A percentile compares a stretch with the other conserved stretches of the same genome.
Conservation (phyloP, 2,329 filamentous ascomycete species). For the Xylariaceae sp. region DNA sequence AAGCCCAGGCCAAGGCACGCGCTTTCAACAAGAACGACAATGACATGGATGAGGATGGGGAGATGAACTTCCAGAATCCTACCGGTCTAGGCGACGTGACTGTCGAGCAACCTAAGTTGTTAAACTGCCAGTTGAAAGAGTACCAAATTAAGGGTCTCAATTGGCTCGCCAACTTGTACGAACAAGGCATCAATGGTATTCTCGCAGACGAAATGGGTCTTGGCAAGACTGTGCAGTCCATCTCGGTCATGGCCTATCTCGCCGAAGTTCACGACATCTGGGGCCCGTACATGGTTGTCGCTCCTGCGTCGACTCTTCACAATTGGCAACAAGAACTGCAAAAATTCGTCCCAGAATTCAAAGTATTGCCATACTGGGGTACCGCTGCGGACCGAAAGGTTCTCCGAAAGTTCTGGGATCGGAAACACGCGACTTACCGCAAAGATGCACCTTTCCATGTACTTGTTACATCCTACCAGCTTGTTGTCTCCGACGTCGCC, state of each 20-base stretch:
- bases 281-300: constrained; percentile 96
- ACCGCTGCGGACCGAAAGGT: constrained; percentile 92
- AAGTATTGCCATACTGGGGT: constrained; percentile 97
- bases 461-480: constrained; percentile 92
- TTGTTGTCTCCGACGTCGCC: constrained; percentile 91
- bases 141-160: constrained; percentile 99
- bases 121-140: constrained; percentile 93
- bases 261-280: constrained; percentile 97
- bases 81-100: constrained; percentile 92
- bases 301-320: constrained; percentile 92
- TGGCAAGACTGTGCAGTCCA: constrained; percentile 97
- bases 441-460: constrained; percentile 95
- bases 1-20: constrained; percentile 88
- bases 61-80: constrained; percentile 99
- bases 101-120: constrained; percentile 88
- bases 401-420: constrained; percentile 97
- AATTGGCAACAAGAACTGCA: constrained; percentile 99
- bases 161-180: constrained; percentile 98
- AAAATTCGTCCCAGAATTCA: constrained; percentile 90
- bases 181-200: constrained; percentile 99
- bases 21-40: constrained; percentile 80
- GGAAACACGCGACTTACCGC: constrained; percentile 93
- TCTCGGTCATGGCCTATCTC: constrained; percentile 98
- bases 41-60: constrained; percentile 82
- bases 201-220: constrained; percentile 99